Evolutionary conservation across 306 rosid species (phyloP), one percentile per base, ranked within the genome.

Genomic region (Fragaria ananassa): DNA sequence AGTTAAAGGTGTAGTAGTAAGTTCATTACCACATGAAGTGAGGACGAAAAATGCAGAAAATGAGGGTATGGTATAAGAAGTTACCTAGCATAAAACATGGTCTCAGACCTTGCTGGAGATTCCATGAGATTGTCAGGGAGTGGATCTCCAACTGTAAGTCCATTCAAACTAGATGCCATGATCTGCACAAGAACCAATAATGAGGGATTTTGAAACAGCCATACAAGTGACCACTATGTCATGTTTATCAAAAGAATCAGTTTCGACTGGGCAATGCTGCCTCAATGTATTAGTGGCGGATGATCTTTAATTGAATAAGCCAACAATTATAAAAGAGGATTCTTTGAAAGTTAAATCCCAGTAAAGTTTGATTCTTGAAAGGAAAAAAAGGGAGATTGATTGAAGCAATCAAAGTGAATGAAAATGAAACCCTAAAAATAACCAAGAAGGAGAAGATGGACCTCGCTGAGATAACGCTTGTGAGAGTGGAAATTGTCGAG

Each of bases 391-490:
- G n/a, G 41, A 12, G n/a, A 10, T 39, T 68, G 11, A 10, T 54
- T 35, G 13, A 50, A 45, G 60, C 14, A 53, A 53, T 53, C 58
- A 53, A 53, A 53, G 23, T 2, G 21, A 6, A 11, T 21, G 29
- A 56, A 54, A 5, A 27, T 25, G 65, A 29, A 29, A 29, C 44
- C 45, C 13, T 34, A n/a, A 70, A 15, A 70, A 1, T 1, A 7
- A 84, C 53, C 17, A 66, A n/a, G 49, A 37, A 39, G 68, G 56
- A 66, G 23, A 31, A 46, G 75, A 39, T 0, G 31, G 45, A 95
- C 97, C 99, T 95, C 99, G 81, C 96, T 95, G 54, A 95, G 97
- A 79, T 95, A 95, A 81, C 99, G 99, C 77, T 95, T 95, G 72
- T 95, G 99, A 65, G 99, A 92, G 76, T 89, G 97, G 81, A 90